Evolutionary conservation across 2,329 filamentous ascomycete genomes (phyloP).

Genomic region (Amauroascus niger): DNA sequence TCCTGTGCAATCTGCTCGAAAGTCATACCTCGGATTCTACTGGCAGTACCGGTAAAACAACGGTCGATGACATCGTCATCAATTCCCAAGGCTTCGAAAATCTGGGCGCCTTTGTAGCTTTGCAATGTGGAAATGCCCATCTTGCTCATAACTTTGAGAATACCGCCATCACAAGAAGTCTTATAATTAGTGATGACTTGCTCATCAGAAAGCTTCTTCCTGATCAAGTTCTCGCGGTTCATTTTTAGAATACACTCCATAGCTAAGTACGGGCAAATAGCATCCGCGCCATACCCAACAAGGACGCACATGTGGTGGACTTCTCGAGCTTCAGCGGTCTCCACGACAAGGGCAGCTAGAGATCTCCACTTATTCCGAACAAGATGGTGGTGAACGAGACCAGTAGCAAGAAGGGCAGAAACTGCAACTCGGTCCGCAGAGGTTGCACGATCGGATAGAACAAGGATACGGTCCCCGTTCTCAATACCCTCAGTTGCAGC

Average conservation of each 20-base stretch:
- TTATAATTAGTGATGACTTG: slow-evolving; percentile 91
- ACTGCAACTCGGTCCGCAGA: slow-evolving; percentile 73
- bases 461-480: slow-evolving; percentile 70
- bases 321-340: slow-evolving; percentile 91
- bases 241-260: slow-evolving; percentile 97
- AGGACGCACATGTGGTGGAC: slow-evolving; percentile 99
- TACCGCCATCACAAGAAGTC: slow-evolving; percentile 90
- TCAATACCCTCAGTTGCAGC: slow-evolving; percentile 76
- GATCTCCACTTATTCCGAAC: slow-evolving; percentile 95
- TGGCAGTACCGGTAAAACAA: slow-evolving; percentile 90
- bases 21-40: slow-evolving; percentile 86
- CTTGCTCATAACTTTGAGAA: slow-evolving; percentile 98
- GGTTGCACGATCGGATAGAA: slow-evolving; percentile 81
- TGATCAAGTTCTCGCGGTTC: slow-evolving; percentile 83
- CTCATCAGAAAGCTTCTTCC: slow-evolving; percentile 75
- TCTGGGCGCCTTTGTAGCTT: slow-evolving; percentile 95
- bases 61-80: slow-evolving; percentile 86
- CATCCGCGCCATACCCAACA: slow-evolving; percentile 88
- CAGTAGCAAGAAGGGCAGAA: slow-evolving; percentile 76
- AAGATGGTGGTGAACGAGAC: slow-evolving; percentile 90
- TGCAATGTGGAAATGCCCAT: slow-evolving; percentile 97
- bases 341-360: slow-evolving; percentile 72
- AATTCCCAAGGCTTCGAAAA: slow-evolving; percentile 90
- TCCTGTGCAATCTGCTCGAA: slow-evolving; percentile 92
- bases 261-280: slow-evolving; percentile 85